Base-by-base conservation (phyloP, 129 eudicot genomes). In the Sambucus nigra region DNA sequence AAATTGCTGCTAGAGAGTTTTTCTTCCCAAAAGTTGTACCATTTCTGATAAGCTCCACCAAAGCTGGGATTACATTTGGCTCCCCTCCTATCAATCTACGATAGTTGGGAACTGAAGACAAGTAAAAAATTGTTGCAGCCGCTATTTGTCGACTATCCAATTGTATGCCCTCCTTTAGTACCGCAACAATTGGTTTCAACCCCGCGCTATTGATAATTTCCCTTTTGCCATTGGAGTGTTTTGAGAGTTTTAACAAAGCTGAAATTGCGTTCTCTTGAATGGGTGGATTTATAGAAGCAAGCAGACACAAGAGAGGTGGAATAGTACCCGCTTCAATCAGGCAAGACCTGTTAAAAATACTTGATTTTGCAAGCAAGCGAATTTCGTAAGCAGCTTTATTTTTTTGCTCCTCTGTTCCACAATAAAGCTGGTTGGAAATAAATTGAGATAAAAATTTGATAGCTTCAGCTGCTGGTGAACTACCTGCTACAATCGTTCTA, bases 201-300 rank as follows among this genome's bases (percentile, higher is more conserved):
- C 98, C 98, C 5, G 65, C 55, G 9, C 62, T 57, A 8, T 73
- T 62, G 19, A 81, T 55, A 19, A 89, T 81, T 7, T 57, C 73
- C 23, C 68, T 76, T 62, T 81, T 75, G 46, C 94, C 94, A 3
- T 48, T 72, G 0, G 84, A 19, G 61, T 81, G 88, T 39, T 84
- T 89, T 0, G 95, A 78, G 5, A 89, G 94, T 78, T 85, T 89
- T 35, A 85, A 56, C 39, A 85, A 22, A 17, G 79, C 88, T 0
- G 98, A 78, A 49, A 89, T 74, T 0, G 93, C 88, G 24, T 81
- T 79, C 40, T 79, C 98, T 47, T 89, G 97, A 20, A 61, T 46
- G 0, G 57, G 16, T 10, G 93, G 52, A 68, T 88, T 80, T 1
- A 63, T n/a, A 0, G 95, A 81, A 2, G 55, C 19, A 5, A 85